Evolutionary conservation across 2,329 filamentous ascomycete genomes (phyloP).

Genomic region (Beauveria pseudobassiana): DNA sequence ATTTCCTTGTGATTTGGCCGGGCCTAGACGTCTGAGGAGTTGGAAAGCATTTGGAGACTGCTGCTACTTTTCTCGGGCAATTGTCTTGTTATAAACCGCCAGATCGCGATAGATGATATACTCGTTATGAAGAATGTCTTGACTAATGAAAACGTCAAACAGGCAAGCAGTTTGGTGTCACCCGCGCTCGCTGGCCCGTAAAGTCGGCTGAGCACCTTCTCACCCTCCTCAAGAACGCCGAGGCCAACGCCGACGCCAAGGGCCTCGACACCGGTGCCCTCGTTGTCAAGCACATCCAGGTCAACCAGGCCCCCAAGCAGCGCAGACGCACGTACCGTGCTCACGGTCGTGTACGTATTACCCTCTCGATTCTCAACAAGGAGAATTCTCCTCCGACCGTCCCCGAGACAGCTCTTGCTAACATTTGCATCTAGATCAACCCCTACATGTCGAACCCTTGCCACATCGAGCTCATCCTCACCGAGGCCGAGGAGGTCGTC

Average conservation of each 20-base stretch:
- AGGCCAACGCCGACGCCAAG: conserved; percentile 95
- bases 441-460: conserved; percentile 99
- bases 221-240: conserved; percentile 93
- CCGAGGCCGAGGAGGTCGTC: conserved; percentile 92
- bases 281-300: conserved; percentile 99
- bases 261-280: conserved; percentile 96
- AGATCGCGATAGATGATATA: neutral
- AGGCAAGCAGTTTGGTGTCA: conserved; percentile 99
- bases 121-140: neutral
- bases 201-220: conserved; percentile 99
- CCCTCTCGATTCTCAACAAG: neutral
- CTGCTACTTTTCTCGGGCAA: neutral
- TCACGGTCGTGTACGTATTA: conserved; percentile 89
- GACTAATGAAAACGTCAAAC: conserved; percentile 24
- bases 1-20: neutral
- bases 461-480: conserved; percentile 99
- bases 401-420: neutral
- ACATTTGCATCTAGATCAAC: conserved; percentile 67
- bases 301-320: conserved; percentile 99
- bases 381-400: neutral
- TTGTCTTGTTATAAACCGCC: neutral
- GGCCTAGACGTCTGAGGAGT: neutral
- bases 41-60: neutral
- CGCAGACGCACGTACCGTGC: conserved; percentile 98
- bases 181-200: conserved; percentile 96